Evolutionary conservation across 2,329 filamentous ascomycete genomes (phyloP), one percentile per base, ranked within the genome.

Genomic region (Beauveria scarabaeidicola): DNA sequence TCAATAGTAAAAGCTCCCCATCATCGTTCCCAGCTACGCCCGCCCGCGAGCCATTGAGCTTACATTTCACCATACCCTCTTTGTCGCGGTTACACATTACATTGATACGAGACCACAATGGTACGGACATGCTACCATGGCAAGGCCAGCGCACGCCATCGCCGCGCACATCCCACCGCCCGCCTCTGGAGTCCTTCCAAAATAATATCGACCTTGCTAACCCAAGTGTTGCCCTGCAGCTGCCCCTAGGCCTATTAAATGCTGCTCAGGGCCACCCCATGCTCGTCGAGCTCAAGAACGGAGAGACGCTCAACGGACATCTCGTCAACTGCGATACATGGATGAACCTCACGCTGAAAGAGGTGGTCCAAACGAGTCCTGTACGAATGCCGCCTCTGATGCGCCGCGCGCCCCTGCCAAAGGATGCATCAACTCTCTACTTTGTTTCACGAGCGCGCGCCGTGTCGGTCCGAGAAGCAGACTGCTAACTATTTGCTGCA

Each of bases 321-420:
- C 81, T 99, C 61, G 89, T 97, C 73, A 91, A 88, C 74, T 99
- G 93, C 85, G 94, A 99, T 74, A 99, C 93, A 52, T 99, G 94
- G 91, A 99, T 99, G 94, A 99, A 99, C 77, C 79, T 99, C 67
- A 97, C 93, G 2, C 77, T 99, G 66, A 96, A 94, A 75, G 94
- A 97, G 74, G 95, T 99, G 23, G 90, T 97, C 40, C 93, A 97
- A 76, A 97, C 94, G 19, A 96, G 89, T 71, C 87, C 93, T 25
- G 85, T 88, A 75, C 55, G 80, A 15, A 21, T 15, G 11, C 11
- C 40, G 58, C 46, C n/a, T 8, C n/a, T 5, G 15, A 15, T 9
- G 2, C 11, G 10, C 19, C 36, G 25, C 44, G n/a, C n/a, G 17
- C 19, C 25, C 25, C 38, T 27, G 4, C 6, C 19, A 21, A 15